Base-by-base conservation (phyloP, 2,329 filamentous ascomycete species). In the Ceratocystis destructans region DNA sequence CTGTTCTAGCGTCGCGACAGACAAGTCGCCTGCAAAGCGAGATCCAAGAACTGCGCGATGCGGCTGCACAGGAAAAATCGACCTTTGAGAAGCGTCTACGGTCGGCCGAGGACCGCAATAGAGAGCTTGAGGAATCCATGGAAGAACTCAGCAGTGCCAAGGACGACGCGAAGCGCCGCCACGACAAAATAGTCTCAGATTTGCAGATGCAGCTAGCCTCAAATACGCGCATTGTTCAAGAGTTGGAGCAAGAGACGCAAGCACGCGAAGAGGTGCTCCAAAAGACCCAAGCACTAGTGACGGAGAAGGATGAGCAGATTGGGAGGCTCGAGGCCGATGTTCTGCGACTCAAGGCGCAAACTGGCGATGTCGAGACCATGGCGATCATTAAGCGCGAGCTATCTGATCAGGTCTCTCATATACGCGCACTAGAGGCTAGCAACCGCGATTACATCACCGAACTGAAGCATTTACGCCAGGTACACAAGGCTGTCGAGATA, bases 351-450 rank as follows among this genome's bases (percentile, higher is more conserved):
- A 96, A 93, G 73, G 89, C 92, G 0, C 89, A 94, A 71, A 89
- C 89, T 1, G 90, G 88, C 8, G 93, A 96, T 73, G 85, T 86
- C 0, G 92, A 96, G 70, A 94, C 90, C 0, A 82, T 97, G 72
- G 84, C 82, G 4, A 84, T 96, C 44, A 88, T 99, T 71, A 90
- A 93, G 73, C 84, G 86, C 70, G 92, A 99, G 76, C 81, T 99
- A 3, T 87, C 88, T 0, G 92, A 96, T 70, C 94, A 97, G 73
- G 89, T 99, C 0, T 82, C 85, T n/a, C 91, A 97, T 72, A 96
- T 96, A 70, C 86, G 90, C 68, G 86, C 84, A 37, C 79, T 99
- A 2, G 94, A 99, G 74, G 81, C 83, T 0, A 84, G 84, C 45
- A 96, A 90, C 69, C 82, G 89, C 28, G 90, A 96, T 62, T 89